These are phyloP conservation scores for Cordyceps cicadae DNA, from an alignment of 2,329 filamentous ascomycete species.

Conservation along the genomic window DNA sequence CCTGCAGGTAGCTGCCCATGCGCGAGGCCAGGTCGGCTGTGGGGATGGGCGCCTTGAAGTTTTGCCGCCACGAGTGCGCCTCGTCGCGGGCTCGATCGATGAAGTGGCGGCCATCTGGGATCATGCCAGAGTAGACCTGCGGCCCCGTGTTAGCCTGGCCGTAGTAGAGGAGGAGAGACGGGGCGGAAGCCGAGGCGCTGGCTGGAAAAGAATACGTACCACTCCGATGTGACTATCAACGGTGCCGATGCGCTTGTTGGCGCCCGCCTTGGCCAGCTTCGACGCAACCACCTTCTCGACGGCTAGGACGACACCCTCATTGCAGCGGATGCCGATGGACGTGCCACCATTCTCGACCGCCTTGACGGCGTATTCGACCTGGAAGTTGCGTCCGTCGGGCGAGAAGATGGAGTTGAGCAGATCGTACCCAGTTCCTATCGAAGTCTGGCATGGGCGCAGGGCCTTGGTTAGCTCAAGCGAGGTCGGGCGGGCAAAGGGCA, in stretches of 20 bases:
- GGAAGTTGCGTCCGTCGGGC: slow-evolving; percentile 96
- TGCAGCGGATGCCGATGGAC: slow-evolving; percentile 90
- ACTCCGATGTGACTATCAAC: slow-evolving; percentile 90
- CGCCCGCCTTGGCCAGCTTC: slow-evolving; percentile 88
- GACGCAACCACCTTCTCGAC: slow-evolving; percentile 94
- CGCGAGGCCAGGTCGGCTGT: slow-evolving; percentile 80
- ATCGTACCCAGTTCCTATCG: slow-evolving; percentile 99
- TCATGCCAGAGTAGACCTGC: slow-evolving; percentile 85
- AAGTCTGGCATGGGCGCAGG: slow-evolving; percentile 57
- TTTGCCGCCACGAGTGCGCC: slow-evolving; percentile 79
- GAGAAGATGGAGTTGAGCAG: slow-evolving; percentile 99
- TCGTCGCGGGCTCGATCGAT: slow-evolving; percentile 91
- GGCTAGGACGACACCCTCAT: slow-evolving; percentile 91
- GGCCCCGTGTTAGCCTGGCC: background rate
- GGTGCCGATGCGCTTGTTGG: slow-evolving; percentile 95
- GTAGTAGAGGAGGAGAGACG: background rate
- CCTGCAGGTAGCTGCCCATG: slow-evolving; percentile 93
- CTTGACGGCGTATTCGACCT: slow-evolving; percentile 98
- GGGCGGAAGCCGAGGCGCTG: too few species aligned
- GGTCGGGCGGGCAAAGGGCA: background rate
- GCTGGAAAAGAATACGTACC: slow-evolving; percentile 44
- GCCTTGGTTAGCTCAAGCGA: background rate
- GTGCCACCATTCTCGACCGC: slow-evolving; percentile 97
- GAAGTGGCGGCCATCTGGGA: slow-evolving; percentile 93
- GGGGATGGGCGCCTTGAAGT: slow-evolving; percentile 91